Evolutionary conservation across 176 grass and related monocot genomes (phyloP), one percentile per base, ranked within the genome.

Genomic region (Aegilops umbellulata): DNA sequence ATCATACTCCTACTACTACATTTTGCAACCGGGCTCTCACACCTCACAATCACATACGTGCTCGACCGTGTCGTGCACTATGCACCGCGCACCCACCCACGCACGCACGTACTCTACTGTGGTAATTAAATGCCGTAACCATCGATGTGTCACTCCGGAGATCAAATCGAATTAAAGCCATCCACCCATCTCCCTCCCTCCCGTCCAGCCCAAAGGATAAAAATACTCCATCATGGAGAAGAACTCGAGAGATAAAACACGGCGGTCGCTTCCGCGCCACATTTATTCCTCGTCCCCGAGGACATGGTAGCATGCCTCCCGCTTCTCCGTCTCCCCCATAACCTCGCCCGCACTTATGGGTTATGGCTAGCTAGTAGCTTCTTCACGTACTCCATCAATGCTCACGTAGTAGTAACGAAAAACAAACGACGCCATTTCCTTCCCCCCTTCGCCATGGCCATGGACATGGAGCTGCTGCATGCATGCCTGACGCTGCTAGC

Each of bases 231-330:
- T 38, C 24, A 64, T 63, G 60, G 60, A 25, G 60, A 17, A 8
- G 7, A 35, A 7, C 34, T 35, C 34, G 34, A 7, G 34, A 42
- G 31, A 32, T 32, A 4, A 32, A 32, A 49, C 46, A 83, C 69
- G 73, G 82, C 84, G 85, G 86, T 90, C 87, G 61, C 32, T 34
- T 70, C 88, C 29, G 51, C 78, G 14, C 31, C 57, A 30, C 83
- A 88, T 95, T 95, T 88, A 93, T 85, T 85, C 47, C 75, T 51
- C 53, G 3, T 71, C 61, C 63, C 81, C 83, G 69, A 83, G 64
- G 75, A 86, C 87, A 84, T 78, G 83, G 82, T 27, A 53, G 74
- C 72, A 78, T 82, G 87, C 75, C 75, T 83, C 74, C 79, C 72
- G 72, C 80, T 69, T 55, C 84, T 20, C 76, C 58, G 5, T 26